Conservation (phyloP, 257 asterid species). For the Primulina huaijiensis region DNA sequence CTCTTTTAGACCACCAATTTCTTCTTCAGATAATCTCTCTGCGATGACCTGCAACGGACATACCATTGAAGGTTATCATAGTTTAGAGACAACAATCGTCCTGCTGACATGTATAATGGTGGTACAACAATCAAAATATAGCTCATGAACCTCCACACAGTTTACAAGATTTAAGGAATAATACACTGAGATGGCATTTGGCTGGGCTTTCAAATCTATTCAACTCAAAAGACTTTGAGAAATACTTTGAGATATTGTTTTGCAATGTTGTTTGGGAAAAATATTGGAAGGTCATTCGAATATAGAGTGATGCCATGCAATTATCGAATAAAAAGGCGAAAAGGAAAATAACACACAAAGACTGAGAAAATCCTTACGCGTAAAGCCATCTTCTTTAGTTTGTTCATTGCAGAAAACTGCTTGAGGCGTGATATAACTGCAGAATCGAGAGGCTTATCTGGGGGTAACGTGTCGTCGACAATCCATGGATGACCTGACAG, state of each 20-base stretch:
- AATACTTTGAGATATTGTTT: not conserved
- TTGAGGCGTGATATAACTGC: slow-evolving; percentile 86
- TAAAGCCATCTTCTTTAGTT: slow-evolving; percentile 81
- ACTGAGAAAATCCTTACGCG: slow-evolving; percentile 36
- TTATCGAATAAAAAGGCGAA: not conserved
- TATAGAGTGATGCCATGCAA: not conserved
- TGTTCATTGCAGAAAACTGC: slow-evolving; percentile 90
- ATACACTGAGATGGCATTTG: not conserved
- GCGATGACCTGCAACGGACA: slow-evolving; percentile 45
- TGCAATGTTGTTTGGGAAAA: not conserved
- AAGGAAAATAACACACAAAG: not conserved
- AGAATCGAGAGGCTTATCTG: slow-evolving; percentile 83
- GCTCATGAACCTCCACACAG: not conserved
- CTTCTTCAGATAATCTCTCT: slow-evolving; percentile 59
- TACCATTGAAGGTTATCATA: too few species aligned
- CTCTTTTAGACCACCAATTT: slow-evolving; percentile 62
- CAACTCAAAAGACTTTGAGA: not conserved
- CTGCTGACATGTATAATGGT: too few species aligned
- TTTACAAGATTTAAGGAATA: not conserved
- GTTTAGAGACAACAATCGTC: not conserved
- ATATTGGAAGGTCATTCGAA: not conserved
- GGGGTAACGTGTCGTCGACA: slow-evolving; percentile 68
- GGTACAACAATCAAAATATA: too few species aligned
- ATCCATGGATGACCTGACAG: slow-evolving; percentile 78
- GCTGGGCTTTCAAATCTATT: not conserved